Evolutionary conservation across 176 grass and related monocot species (phyloP).

Genomic region (Leersia perrieri): DNA sequence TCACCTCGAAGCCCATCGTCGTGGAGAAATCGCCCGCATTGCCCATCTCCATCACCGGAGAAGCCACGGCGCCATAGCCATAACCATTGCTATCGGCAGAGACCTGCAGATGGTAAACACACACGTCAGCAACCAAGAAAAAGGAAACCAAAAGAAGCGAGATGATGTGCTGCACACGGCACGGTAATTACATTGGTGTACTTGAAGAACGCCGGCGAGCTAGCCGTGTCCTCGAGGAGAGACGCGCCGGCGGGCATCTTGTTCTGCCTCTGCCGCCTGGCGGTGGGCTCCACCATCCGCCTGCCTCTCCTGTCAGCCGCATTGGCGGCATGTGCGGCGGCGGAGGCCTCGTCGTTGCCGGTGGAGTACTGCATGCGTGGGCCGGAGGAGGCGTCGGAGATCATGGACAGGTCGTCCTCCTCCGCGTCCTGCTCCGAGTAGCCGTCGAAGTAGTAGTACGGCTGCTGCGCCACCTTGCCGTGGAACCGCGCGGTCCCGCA

Average conservation of each 20-base stretch:
- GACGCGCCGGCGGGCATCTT: slow-evolving; percentile 32
- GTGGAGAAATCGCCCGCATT: slow-evolving; percentile 47
- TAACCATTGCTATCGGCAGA: slow-evolving; percentile 5
- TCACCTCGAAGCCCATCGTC: slow-evolving; percentile 43
- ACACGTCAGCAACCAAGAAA: neutral
- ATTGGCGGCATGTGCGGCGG: neutral
- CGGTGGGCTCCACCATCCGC: slow-evolving; percentile 19
- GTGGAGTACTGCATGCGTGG: slow-evolving; percentile 68
- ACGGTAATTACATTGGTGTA: slow-evolving; percentile 43
- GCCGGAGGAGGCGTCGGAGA: slow-evolving; percentile 96
- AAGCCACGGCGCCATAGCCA: neutral
- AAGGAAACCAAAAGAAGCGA: neutral
- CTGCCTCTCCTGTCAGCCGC: slow-evolving; percentile 30
- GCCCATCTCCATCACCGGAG: slow-evolving; percentile 17
- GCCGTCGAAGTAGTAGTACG: neutral
- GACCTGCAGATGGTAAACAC: slow-evolving; percentile 12
- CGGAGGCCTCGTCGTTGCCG: slow-evolving; percentile 10
- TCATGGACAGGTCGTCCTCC: slow-evolving; percentile 90
- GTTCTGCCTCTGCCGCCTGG: slow-evolving; percentile 35
- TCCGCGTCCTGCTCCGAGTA: slow-evolving; percentile 29
- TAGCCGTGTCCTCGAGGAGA: slow-evolving; percentile 91
- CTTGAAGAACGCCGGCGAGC: slow-evolving; percentile 67
- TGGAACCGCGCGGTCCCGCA: neutral
- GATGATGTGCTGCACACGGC: neutral
- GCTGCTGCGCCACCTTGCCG: neutral